phyloP scores from a whole-genome alignment of 805 yeast species.

The Pichia paraexigua region DNA sequence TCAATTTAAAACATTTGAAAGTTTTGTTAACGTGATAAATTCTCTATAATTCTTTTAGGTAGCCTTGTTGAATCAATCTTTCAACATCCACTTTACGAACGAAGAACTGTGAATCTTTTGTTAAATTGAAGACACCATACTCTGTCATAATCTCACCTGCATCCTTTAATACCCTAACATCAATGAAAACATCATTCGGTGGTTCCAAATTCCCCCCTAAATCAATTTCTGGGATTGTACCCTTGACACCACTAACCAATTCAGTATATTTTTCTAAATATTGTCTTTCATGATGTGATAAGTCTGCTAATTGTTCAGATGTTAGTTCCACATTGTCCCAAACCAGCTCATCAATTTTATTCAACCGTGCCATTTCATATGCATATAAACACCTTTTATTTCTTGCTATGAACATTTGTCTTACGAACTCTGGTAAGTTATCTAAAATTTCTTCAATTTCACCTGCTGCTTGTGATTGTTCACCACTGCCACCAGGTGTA shows the following conservation, averaged over 20 bases:
- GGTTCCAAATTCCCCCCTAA: conserved; percentile 85
- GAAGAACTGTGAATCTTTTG: conserved; percentile 89
- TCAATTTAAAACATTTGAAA: conserved; percentile 22
- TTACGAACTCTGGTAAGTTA: conserved; percentile 60
- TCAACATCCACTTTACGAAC: conserved; percentile 94
- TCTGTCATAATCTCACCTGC: conserved; percentile 98
- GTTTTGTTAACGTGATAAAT: conserved; percentile 19
- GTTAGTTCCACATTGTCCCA: conserved; percentile 63
- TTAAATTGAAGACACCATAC: conserved; percentile 78
- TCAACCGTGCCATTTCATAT: conserved; percentile 66
- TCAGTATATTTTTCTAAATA: conserved; percentile 67
- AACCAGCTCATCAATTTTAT: conserved; percentile 52
- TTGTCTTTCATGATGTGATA: conserved; percentile 74
- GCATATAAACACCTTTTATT: conserved; percentile 88
- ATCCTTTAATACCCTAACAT: conserved; percentile 85
- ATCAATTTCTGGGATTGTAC: conserved; percentile 75
- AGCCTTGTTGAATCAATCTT: conserved; percentile 88
- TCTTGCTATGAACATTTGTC: conserved; percentile 70
- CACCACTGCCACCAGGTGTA: background rate
- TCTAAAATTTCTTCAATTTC: conserved; percentile 28
- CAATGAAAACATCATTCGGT: conserved; percentile 85
- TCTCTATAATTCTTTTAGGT: conserved; percentile 49
- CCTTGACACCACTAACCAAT: conserved; percentile 65
- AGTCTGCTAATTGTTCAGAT: conserved; percentile 34
- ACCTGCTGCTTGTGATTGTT: background rate